Evolutionary conservation across 768 basidiomycete species (phyloP), one percentile per base, ranked within the genome.

Genomic region (Lentinula detonsa): DNA sequence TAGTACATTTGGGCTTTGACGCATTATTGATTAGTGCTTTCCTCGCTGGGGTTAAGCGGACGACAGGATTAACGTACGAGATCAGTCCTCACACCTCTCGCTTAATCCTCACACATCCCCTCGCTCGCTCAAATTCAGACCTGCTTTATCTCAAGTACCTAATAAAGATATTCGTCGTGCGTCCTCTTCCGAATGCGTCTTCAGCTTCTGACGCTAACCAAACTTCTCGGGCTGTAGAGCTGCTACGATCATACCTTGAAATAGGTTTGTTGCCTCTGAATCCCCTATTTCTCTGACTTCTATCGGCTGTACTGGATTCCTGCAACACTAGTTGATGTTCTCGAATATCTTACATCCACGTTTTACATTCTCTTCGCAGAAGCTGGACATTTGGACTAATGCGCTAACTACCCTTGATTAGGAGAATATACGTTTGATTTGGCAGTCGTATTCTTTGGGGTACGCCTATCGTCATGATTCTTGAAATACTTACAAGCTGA

Each of bases 371-470:
- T 54, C 16, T 40, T 28, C 28, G 28, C 28, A 28, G 28, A 28
- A 28, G 28, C 28, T 28, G 28, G 28, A 28, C 28, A 28, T 28
- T 28, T 28, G 28, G 28, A 28, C 28, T 28, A 28, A 28, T 28
- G 28, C 28, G 28, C 28, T 28, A 28, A 28, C 28, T 2, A 28
- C 28, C 28, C 28, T 28, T 28, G 28, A 28, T 28, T 28, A 91
- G 91, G 91, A 51, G 92, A 95, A 75, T 94, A 94, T 67, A 75
- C 80, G 4, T 93, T 91, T 67, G 93, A 95, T 74, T 91, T 95
- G 68, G 88, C 90, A 10, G 83, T 93, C 8, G 93, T 95, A 31
- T 69, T 94, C 55, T 81, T 90, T 48, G 91, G 93, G 71, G 92
- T 94, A 73, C 57, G 87, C 31, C 57, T 45, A 34, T 15, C 9